Conservation (phyloP, 2,329 filamentous ascomycete genomes). For the Hypoxylon sp. region DNA sequence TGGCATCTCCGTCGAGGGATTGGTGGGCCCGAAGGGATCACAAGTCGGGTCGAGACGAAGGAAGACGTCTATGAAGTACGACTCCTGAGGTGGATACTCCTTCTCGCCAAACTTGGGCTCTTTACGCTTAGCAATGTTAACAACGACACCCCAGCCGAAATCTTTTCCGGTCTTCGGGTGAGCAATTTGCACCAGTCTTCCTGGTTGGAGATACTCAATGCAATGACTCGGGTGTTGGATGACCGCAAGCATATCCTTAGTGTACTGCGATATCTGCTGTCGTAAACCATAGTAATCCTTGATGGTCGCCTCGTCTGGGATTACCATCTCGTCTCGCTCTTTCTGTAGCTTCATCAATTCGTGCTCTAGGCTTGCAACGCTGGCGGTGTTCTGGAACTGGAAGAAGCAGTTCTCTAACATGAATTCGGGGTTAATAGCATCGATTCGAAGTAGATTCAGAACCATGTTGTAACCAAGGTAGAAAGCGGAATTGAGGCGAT, state of each 20-base stretch:
- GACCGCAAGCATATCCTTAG: conserved; percentile 89
- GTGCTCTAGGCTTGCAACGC: conserved; percentile 85
- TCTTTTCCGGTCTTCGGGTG: conserved; percentile 76
- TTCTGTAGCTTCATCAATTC: conserved; percentile 83
- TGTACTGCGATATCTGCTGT: conserved; percentile 85
- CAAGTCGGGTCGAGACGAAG: conserved; percentile 70
- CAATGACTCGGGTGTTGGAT: conserved; percentile 93
- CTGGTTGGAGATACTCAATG: conserved; percentile 84
- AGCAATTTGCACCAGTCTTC: conserved; percentile 89
- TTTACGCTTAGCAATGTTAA: conserved; percentile 77
- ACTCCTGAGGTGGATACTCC: conserved; percentile 79
- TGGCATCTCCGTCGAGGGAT: conserved; percentile 64
- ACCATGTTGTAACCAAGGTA: conserved; percentile 99
- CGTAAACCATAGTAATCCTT: conserved; percentile 95
- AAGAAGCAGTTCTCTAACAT: conserved; percentile 99
- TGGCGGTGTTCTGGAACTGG: conserved; percentile 96
- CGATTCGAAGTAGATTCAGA: conserved; percentile 94
- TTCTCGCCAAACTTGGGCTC: conserved; percentile 75
- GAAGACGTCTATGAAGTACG: conserved; percentile 85
- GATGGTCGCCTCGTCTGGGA: conserved; percentile 87
- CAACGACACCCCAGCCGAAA: conserved; percentile 94
- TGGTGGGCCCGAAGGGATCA: conserved; percentile 59
- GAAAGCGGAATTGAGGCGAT: conserved; percentile 97
- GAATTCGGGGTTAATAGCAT: conserved; percentile 97
- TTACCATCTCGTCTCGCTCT: conserved; percentile 78